phyloP scores from a whole-genome alignment of 2,329 filamentous ascomycete species.

The Stenocarpella maydis region DNA sequence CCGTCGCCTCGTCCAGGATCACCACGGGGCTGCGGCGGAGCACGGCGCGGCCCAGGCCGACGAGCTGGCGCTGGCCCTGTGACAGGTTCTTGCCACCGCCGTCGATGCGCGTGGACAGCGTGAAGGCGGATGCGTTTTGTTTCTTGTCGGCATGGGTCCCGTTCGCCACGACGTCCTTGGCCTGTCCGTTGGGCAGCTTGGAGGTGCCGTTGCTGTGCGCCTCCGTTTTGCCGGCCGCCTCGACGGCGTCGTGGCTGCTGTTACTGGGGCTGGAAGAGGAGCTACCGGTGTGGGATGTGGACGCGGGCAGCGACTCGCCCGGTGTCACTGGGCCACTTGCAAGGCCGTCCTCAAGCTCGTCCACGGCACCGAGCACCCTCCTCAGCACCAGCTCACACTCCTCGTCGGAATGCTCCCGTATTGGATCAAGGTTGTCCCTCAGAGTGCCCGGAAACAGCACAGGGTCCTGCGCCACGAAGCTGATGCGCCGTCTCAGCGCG shows the following conservation, averaged over 20 bases:
- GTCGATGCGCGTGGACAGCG: slow-evolving; percentile 60
- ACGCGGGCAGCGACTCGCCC: slow-evolving; percentile 24
- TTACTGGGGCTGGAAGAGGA: slow-evolving; percentile 26
- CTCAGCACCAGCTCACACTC: slow-evolving; percentile 62
- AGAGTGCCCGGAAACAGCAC: slow-evolving; percentile 67
- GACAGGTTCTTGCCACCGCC: slow-evolving; percentile 68
- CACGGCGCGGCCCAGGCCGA: slow-evolving; percentile 67
- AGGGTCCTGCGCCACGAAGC: slow-evolving; percentile 71
- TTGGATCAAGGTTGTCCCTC: slow-evolving; percentile 73
- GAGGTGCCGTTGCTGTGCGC: neutral
- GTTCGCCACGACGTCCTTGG: neutral
- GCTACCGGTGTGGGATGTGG: slow-evolving; percentile 8
- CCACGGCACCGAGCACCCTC: slow-evolving; percentile 62
- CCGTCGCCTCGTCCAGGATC: slow-evolving; percentile 71
- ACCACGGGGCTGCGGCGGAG: slow-evolving; percentile 67
- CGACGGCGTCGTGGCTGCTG: slow-evolving; percentile 21
- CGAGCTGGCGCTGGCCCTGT: slow-evolving; percentile 69
- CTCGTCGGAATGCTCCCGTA: slow-evolving; percentile 62
- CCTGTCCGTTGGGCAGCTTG: slow-evolving; percentile 36
- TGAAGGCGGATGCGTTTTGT: slow-evolving; percentile 44
- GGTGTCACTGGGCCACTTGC: slow-evolving; percentile 24
- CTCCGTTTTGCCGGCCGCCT: neutral
- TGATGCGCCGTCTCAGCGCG: slow-evolving; percentile 63
- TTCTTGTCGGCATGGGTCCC: slow-evolving; percentile 45
- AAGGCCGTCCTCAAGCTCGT: slow-evolving; percentile 27